These are phyloP conservation scores for Tulasnella sp. DNA, from an alignment of 768 basidiomycete genomes.

Conservation along the genomic window DNA sequence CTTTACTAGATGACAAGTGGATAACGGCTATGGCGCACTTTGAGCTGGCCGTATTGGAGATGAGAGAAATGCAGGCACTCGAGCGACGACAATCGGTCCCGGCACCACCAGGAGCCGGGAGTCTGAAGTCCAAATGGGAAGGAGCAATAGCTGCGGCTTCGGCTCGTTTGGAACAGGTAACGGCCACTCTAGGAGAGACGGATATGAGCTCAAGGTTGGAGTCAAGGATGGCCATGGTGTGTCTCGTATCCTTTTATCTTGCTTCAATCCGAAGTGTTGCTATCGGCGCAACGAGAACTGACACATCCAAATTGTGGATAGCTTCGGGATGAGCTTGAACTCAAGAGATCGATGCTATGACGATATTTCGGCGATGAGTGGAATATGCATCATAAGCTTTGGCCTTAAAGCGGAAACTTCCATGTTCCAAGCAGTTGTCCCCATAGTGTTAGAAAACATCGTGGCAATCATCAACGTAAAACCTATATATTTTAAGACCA, in stretches of 20 bases:
- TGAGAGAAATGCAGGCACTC: slow-evolving; percentile 3
- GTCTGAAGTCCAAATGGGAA: slow-evolving; percentile 3
- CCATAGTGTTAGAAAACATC: too few species aligned
- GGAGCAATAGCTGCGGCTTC: slow-evolving; percentile 3
- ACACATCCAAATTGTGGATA: not conserved
- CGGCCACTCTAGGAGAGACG: not conserved
- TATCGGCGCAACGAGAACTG: too few species aligned
- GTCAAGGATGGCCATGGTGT: slow-evolving; percentile 15
- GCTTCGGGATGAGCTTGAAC: slow-evolving; percentile 12
- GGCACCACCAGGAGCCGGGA: not conserved
- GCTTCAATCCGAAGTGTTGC: too few species aligned
- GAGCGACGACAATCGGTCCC: not conserved
- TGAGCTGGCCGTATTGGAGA: slow-evolving; percentile 18
- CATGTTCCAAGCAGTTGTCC: too few species aligned
- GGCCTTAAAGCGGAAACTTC: too few species aligned
- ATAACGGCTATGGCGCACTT: slow-evolving; percentile 13
- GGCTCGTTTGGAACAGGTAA: slow-evolving; percentile 4
- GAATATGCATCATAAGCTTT: too few species aligned
- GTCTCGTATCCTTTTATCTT: not conserved
- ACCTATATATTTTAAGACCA: too few species aligned
- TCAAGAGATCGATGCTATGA: slow-evolving; percentile 7
- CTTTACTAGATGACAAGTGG: not conserved
- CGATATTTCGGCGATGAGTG: too few species aligned
- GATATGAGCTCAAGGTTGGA: slow-evolving; percentile 18
- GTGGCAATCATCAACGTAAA: too few species aligned